Conservation (phyloP, 73 alveolate species). For the Paramecium octaurelia region DNA sequence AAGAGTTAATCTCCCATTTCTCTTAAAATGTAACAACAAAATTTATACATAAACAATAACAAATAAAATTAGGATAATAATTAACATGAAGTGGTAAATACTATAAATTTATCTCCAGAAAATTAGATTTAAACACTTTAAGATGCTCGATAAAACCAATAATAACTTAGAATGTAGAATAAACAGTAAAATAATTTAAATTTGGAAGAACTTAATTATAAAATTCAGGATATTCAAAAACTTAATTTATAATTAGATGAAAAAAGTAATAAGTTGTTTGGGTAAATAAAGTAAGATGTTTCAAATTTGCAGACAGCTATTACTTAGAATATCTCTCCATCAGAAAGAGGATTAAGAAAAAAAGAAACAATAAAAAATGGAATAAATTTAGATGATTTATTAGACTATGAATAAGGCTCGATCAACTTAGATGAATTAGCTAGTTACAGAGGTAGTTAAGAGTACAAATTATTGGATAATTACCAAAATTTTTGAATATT, state of each 20-base stretch:
- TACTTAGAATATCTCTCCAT: background rate
- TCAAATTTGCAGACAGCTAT: background rate
- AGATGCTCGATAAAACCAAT: background rate
- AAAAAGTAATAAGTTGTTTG: background rate
- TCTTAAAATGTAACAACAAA: background rate
- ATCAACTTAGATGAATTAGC: background rate
- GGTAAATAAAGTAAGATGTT: background rate
- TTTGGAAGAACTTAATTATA: background rate
- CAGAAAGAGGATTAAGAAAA: background rate
- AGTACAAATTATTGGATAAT: background rate
- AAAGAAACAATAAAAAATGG: background rate
- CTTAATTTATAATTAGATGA: background rate
- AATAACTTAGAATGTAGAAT: background rate
- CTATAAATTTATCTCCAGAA: background rate
- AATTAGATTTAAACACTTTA: background rate
- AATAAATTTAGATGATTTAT: conserved; percentile 3
- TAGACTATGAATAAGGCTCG: background rate
- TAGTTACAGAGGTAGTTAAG: background rate
- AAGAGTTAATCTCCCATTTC: background rate
- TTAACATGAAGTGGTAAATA: background rate
- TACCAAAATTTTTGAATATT: background rate
- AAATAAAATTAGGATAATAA: background rate
- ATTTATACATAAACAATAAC: background rate
- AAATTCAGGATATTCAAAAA: background rate
- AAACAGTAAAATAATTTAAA: background rate